Conservation (phyloP, 176 grass and related monocot species). For the Musa acuminata region DNA sequence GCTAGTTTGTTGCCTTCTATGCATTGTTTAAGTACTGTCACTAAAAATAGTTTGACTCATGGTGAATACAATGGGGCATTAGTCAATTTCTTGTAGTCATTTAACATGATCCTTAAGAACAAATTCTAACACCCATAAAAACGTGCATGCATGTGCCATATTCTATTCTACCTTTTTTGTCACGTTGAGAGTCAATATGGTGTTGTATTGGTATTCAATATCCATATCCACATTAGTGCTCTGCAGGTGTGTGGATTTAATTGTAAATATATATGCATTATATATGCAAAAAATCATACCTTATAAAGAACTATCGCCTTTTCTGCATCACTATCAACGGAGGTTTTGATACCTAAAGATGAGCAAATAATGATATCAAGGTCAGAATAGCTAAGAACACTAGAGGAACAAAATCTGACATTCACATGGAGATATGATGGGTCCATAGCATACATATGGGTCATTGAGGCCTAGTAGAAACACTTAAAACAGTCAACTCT, state of each 20-base stretch:
- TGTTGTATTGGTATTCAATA: not conserved
- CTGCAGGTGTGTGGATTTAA: not conserved
- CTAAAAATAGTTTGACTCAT: not conserved
- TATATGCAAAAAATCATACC: slow-evolving; percentile 30
- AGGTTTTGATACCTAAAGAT: slow-evolving; percentile 35
- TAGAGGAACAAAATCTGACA: not conserved
- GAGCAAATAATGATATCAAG: slow-evolving; percentile 10
- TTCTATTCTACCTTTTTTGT: not conserved
- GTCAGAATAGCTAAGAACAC: not conserved
- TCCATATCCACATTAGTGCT: not conserved
- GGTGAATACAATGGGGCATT: too few species aligned
- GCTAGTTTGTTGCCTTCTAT: not conserved
- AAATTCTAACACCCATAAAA: not conserved
- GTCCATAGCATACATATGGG: not conserved
- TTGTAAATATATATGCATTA: not conserved
- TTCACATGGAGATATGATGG: not conserved
- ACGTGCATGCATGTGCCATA: not conserved
- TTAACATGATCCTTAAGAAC: not conserved
- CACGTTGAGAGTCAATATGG: not conserved
- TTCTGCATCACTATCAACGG: slow-evolving; percentile 43
- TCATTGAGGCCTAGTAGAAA: not conserved
- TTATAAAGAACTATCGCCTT: slow-evolving; percentile 92
- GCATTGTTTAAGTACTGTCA: not conserved
- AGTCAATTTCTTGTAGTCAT: too few species aligned
- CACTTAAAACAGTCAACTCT: not conserved